Conservation (phyloP, 352 stramenopile genomes). For the Globisporangium takayamanum region DNA sequence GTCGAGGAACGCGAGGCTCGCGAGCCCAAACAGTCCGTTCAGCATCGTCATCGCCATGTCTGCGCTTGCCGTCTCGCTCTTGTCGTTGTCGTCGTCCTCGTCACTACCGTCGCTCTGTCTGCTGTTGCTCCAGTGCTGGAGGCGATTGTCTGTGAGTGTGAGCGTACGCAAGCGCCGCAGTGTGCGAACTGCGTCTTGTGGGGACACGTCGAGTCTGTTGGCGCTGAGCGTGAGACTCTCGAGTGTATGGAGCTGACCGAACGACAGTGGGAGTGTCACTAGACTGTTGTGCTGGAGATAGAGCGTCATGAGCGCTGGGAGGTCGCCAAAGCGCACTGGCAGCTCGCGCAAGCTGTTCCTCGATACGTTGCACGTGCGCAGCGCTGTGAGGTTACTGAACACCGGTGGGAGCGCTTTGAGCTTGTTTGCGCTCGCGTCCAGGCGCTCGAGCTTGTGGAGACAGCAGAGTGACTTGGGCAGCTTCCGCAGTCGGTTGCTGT, state of each 20-base stretch:
- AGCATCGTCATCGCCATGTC: neutral
- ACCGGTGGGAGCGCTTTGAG: slow-evolving; percentile 31
- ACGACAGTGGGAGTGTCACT: slow-evolving; percentile 33
- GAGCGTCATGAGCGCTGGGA: slow-evolving; percentile 22
- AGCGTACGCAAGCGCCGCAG: slow-evolving; percentile 23
- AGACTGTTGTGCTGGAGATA: slow-evolving; percentile 32
- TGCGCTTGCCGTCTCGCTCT: slow-evolving; percentile 2
- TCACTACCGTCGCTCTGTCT: neutral
- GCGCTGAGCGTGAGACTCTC: slow-evolving; percentile 32
- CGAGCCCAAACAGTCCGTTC: slow-evolving; percentile 25
- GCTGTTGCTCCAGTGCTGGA: slow-evolving; percentile 29
- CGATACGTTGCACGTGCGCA: slow-evolving; percentile 34
- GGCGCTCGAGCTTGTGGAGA: slow-evolving; percentile 19
- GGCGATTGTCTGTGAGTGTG: slow-evolving; percentile 38
- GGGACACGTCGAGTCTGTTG: slow-evolving; percentile 46
- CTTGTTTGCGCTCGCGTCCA: slow-evolving; percentile 41
- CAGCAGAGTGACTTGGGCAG: slow-evolving; percentile 48
- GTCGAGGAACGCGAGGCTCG: slow-evolving; percentile 30
- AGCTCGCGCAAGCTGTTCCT: slow-evolving; percentile 34
- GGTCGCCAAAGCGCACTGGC: slow-evolving; percentile 30
- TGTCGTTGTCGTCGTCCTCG: neutral
- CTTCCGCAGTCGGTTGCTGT: slow-evolving; percentile 31
- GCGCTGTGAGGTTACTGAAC: slow-evolving; percentile 36
- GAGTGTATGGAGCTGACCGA: slow-evolving; percentile 27
- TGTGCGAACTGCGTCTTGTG: slow-evolving; percentile 13